Evolutionary conservation across 306 rosid genomes (phyloP), one percentile per base, ranked within the genome.

Genomic region (Calophaca sinica): DNA sequence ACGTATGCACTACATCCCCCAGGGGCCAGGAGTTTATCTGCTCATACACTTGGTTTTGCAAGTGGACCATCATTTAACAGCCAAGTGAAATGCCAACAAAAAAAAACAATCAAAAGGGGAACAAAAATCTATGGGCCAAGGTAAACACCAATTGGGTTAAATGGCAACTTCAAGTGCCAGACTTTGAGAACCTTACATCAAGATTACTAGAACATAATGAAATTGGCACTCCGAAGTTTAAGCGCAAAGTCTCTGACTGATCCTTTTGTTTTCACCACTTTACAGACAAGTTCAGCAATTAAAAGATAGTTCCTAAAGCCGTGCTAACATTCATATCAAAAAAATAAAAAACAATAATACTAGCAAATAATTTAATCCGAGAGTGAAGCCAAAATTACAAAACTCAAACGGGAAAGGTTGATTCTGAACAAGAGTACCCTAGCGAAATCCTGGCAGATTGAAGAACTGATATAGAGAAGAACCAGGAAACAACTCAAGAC

Each of bases 301-400:
- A 38, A 68, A 82, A 73, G 46, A 62, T 73, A 78, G 74, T 54
- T 61, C 80, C 80, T 74, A 73, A 68, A 3, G 7, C 55, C 51
- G 49, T 29, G 66, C 44, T 75, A 53, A 48, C 74, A 73, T 72
- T 62, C 46, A 70, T 33, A 69, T 4, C 48, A 59, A 45, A 55
- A n/a, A 15, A 33, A 5, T 28, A 62, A 44, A 73, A 2, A 70
- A 20, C 38, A 70, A 31, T 10, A 72, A 66, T 66, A 65, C 59
- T 59, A 78, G 69, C 60, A 80, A 78, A 8, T 46, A 68, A 42
- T 74, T 48, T 50, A 59, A 74, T 80, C 72, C 28, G 39, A 6
- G 74, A 32, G 59, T 58, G 76, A 81, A 44, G 52, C 67, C 20
- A 62, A 67, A 54, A 68, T 45, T 79, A 75, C 76, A 79, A 79